A percentile compares a stretch with the other conserved stretches of the same genome.
phyloP scores from a whole-genome alignment of 768 basidiomycete genomes.

The Lactifluus pinguis region DNA sequence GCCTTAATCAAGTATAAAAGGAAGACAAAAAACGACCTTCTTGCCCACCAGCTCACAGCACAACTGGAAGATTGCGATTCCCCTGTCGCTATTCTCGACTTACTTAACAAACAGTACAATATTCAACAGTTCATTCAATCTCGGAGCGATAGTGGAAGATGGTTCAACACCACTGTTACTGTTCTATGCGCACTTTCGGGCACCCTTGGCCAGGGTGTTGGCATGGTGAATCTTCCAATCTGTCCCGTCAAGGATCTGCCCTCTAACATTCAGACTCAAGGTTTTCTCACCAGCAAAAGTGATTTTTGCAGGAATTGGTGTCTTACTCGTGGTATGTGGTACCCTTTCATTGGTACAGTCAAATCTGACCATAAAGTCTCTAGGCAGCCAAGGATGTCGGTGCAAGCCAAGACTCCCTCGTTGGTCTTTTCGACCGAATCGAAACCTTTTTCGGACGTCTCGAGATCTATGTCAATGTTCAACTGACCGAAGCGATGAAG shows the following conservation, averaged over 20 bases:
- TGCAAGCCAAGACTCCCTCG: background rate
- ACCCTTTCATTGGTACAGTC: no score
- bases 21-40: background rate
- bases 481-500: no score
- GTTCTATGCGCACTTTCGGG: background rate
- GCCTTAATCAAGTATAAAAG: background rate
- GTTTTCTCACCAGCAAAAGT: background rate
- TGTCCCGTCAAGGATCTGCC: background rate
- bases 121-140: background rate
- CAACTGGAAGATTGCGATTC: background rate
- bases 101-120: background rate
- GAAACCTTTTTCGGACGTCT: background rate
- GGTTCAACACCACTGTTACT: background rate
- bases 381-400: background rate
- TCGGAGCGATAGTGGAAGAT: background rate
- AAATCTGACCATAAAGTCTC: background rate
- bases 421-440: background rate
- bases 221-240: background rate
- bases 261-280: background rate
- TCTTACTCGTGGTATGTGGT: background rate
- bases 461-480: no score
- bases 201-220: background rate
- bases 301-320: background rate
- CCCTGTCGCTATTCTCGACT: background rate
- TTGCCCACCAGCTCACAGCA: background rate